Evolutionary conservation across 441 rosid genomes (phyloP).

Genomic region (Daphne laureola): DNA sequence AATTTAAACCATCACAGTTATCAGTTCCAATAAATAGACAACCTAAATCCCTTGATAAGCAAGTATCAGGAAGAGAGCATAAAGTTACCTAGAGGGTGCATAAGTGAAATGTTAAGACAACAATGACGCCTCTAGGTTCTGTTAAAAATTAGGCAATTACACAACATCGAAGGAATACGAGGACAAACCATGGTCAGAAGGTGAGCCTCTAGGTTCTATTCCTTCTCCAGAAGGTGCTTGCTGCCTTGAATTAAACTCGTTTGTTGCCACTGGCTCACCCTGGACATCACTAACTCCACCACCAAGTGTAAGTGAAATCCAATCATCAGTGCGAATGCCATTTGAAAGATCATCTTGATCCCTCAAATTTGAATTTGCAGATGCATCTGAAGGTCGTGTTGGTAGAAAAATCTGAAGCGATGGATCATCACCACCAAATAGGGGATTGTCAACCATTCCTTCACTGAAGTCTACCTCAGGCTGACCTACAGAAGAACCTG

Average conservation of each 20-base stretch:
- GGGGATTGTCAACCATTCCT: constrained; percentile 78
- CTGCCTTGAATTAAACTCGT: constrained; percentile 50
- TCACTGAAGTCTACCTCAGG: constrained; percentile 48
- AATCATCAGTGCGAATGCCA: constrained; percentile 71
- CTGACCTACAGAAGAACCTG: constrained; percentile 46
- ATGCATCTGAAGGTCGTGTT: constrained; percentile 60
- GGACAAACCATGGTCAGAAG: constrained; percentile 75
- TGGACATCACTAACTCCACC: constrained; percentile 52
- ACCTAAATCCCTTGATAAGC: constrained; percentile 5
- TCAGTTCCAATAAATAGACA: constrained; percentile 3
- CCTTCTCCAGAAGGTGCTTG: constrained; percentile 43
- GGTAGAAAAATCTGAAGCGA: constrained; percentile 94
- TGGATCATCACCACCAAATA: constrained; percentile 80
- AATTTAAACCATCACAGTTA: not conserved
- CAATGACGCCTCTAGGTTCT: too few species aligned
- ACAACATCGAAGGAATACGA: constrained; percentile 14
- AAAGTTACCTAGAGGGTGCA: too few species aligned
- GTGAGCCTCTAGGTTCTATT: too few species aligned
- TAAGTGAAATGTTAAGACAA: too few species aligned
- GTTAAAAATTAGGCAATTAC: not conserved
- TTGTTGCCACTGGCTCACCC: constrained; percentile 35
- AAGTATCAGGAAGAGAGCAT: not conserved
- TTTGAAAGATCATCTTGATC: constrained; percentile 72
- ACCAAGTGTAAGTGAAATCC: constrained; percentile 95
- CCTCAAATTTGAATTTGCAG: constrained; percentile 48